Conservation (phyloP, 2,329 filamentous ascomycete species). For the Cryphonectria radicalis region DNA sequence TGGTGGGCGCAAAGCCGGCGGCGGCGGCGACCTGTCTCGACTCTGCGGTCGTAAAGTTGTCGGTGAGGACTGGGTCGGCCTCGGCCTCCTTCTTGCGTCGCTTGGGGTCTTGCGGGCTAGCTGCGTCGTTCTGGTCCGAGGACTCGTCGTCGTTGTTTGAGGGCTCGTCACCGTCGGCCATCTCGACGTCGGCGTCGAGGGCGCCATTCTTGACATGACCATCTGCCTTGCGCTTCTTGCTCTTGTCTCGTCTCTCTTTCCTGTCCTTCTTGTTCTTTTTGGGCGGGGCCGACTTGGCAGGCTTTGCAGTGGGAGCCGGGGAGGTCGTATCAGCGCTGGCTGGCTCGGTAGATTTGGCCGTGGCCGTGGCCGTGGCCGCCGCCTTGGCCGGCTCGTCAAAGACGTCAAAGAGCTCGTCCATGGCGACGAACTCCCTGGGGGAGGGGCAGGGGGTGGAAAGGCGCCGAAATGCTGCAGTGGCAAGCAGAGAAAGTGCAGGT, state of each 20-base stretch:
- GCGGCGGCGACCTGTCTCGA: conserved; percentile 87
- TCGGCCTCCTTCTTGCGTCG: conserved; percentile 67
- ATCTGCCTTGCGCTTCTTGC: conserved; percentile 86
- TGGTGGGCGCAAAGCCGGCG: conserved; percentile 64
- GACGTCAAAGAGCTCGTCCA: conserved; percentile 83
- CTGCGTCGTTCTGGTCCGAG: conserved; percentile 35
- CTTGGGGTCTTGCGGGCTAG: conserved; percentile 60
- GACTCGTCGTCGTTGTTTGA: conserved; percentile 44
- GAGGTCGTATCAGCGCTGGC: conserved; percentile 28
- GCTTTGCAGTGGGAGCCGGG: conserved; percentile 33
- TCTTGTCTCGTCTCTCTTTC: conserved; percentile 60
- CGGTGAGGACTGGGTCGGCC: conserved; percentile 81
- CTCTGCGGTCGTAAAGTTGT: conserved; percentile 93
- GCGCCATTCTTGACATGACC: conserved; percentile 68
- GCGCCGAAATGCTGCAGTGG: background rate
- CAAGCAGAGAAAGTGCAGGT: background rate
- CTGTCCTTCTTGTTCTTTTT: conserved; percentile 44
- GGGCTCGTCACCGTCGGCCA: conserved; percentile 49
- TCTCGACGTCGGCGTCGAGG: conserved; percentile 46
- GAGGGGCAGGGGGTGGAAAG: background rate
- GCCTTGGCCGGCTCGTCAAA: conserved; percentile 71
- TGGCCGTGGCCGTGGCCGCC: conserved; percentile 49
- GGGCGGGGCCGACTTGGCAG: conserved; percentile 38
- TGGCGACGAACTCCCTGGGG: conserved; percentile 38
- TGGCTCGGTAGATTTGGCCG: conserved; percentile 36